Conservation (phyloP, 176 grass and related monocot species). For the Cenchrus americanus region DNA sequence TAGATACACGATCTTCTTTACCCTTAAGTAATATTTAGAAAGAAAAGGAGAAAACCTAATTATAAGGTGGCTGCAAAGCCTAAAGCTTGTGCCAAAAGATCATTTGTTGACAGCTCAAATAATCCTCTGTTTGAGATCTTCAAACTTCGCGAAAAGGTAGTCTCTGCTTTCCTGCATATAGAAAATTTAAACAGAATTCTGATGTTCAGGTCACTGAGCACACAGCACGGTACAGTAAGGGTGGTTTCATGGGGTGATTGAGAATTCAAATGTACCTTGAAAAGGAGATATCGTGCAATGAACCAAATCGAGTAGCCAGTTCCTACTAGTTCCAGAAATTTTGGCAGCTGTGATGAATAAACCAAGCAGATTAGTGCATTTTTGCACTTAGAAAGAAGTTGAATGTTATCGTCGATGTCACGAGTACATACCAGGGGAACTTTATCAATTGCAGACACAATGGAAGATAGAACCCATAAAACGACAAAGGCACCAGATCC, state of each 20-base stretch:
- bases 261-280: slow-evolving; percentile 52
- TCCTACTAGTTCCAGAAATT: slow-evolving; percentile 72
- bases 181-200: not conserved
- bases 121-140: slow-evolving; percentile 57
- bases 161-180: slow-evolving; percentile 70
- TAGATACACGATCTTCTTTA: slow-evolving; percentile 35
- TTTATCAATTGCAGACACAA: slow-evolving; percentile 75
- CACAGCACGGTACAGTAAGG: not conserved
- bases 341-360: slow-evolving; percentile 66
- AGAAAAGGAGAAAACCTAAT: slow-evolving; percentile 39
- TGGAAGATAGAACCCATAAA: slow-evolving; percentile 60
- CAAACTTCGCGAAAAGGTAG: slow-evolving; percentile 50
- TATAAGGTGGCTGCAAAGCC: slow-evolving; percentile 39
- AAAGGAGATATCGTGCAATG: slow-evolving; percentile 53
- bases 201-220: slow-evolving; percentile 4
- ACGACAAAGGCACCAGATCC: slow-evolving; percentile 56
- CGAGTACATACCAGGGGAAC: slow-evolving; percentile 78
- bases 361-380: slow-evolving; percentile 10
- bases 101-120: slow-evolving; percentile 33
- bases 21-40: slow-evolving; percentile 33
- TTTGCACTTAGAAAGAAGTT: slow-evolving; percentile 2
- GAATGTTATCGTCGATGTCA: not conserved
- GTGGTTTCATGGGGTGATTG: not conserved
- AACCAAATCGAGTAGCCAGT: slow-evolving; percentile 72
- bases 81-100: slow-evolving; percentile 36